Evolutionary conservation across 306 rosid genomes (phyloP), one percentile per base, ranked within the genome.

Genomic region (Ormosia emarginata): DNA sequence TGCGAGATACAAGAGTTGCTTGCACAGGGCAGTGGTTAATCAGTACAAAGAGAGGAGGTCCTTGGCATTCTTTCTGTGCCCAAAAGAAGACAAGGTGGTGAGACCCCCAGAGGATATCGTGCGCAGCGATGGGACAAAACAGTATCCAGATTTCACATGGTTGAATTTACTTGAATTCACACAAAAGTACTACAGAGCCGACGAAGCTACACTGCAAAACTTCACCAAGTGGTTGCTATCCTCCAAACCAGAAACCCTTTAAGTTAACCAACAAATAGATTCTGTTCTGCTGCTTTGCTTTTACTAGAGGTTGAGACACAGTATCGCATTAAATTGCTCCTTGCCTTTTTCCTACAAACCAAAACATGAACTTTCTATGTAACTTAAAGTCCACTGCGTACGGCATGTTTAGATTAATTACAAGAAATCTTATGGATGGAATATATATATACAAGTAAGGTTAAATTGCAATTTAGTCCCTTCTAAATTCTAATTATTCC

Each of bases 81-180:
- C 97, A 0, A 86, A 80, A 78, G 89, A 83, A 44, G 93, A 94
- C 87, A 91, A 83, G 53, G 83, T 90, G 67, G 86, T 94, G 83
- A 84, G 89, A 66, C 83, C 98, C 24, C 97, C 94, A 0, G 64
- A 85, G 15, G 92, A 84, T 59, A 84, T 92, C 3, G 83, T 91
- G 9, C 7, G n/a, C 43, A 75, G 9, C 8, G 90, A 85, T 32
- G 92, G 85, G 71, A 71, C 75, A 43, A 87, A 88, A 64, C 78
- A 71, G 9, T 91, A 85, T 82, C 97, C 93, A 0, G 92, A 94
- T 82, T 94, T 94, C 85, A 84, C 92, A n/a, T 94, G 98, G 98
- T 87, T 91, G 2, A 73, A 92, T 53, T 68, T 94, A 10, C 84
- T 90, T 55, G 50, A 67, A 0, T 94, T 92, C 87, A 94, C 94